Evolutionary conservation across 148 eudicot species (phyloP).

Genomic region (Camellia lanceoleosa): DNA sequence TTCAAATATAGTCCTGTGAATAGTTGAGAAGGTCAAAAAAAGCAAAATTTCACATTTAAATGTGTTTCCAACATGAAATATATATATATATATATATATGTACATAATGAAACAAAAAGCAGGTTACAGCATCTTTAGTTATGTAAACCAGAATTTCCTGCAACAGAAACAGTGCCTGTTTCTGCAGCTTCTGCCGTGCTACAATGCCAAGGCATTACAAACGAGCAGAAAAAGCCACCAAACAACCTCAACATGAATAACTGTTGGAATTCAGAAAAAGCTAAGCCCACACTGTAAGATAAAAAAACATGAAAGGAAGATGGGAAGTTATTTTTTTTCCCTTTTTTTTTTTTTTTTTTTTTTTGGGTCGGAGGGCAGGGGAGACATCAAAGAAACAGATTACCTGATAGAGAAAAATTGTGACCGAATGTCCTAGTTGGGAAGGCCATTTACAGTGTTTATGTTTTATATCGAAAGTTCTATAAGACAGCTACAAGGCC

Average conservation of each 20-base stretch:
- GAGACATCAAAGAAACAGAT: background rate
- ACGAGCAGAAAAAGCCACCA: background rate
- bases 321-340: too few species aligned
- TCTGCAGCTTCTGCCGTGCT: background rate
- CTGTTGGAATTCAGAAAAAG: background rate
- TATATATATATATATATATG: too few species aligned
- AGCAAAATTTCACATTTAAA: background rate
- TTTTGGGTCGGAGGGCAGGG: background rate
- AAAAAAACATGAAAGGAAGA: background rate
- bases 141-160: background rate
- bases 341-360: background rate
- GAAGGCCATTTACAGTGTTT: background rate
- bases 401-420: background rate
- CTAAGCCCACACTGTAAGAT: background rate
- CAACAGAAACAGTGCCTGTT: background rate
- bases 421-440: background rate
- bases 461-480: background rate
- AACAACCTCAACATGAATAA: background rate
- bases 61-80: background rate
- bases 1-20: slow-evolving; percentile 82
- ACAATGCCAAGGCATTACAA: background rate
- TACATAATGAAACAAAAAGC: background rate
- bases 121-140: background rate
- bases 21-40: background rate
- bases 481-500: background rate